These are phyloP conservation scores for Excoecaria agallocha DNA, from an alignment of 345 rosid genomes.

Conservation along the genomic window DNA sequence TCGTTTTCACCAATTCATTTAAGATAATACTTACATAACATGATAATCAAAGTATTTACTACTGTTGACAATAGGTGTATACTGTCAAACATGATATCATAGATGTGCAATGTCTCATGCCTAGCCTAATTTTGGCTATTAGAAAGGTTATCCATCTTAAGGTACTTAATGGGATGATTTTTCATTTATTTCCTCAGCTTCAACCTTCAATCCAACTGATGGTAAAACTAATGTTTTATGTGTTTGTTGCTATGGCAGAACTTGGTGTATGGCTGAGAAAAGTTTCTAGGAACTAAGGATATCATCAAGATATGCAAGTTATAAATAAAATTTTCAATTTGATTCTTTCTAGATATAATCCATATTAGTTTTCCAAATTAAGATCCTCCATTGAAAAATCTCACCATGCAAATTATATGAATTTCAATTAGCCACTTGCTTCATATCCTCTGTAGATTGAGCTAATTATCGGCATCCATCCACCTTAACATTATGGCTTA, in stretches of 20 bases:
- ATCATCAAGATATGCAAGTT: too few relatives aligned
- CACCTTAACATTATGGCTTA: too few relatives aligned
- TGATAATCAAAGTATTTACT: slow-evolving; percentile 14
- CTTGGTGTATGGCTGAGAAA: slow-evolving; percentile 85
- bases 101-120: slow-evolving; percentile 79
- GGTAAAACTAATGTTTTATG: slow-evolving; percentile 13
- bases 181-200: slow-evolving; percentile 11
- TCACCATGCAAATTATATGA: too few relatives aligned
- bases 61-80: slow-evolving; percentile 18
- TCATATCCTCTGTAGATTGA: too few relatives aligned
- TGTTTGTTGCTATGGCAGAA: slow-evolving; percentile 49
- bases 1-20: too few relatives aligned
- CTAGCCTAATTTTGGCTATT: slow-evolving; percentile 77
- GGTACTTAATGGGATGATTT: slow-evolving; percentile 38
- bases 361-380: too few relatives aligned
- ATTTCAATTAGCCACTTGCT: too few relatives aligned
- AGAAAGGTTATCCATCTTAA: slow-evolving; percentile 87
- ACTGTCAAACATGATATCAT: slow-evolving; percentile 81
- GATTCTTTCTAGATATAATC: too few relatives aligned
- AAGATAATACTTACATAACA: background rate
- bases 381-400: too few relatives aligned
- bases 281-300: too few relatives aligned
- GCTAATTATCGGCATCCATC: too few relatives aligned
- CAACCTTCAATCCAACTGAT: slow-evolving; percentile 19
- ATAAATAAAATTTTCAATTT: too few relatives aligned